phyloP scores from a whole-genome alignment of 148 eudicot genomes.

The Bassia scoparia region DNA sequence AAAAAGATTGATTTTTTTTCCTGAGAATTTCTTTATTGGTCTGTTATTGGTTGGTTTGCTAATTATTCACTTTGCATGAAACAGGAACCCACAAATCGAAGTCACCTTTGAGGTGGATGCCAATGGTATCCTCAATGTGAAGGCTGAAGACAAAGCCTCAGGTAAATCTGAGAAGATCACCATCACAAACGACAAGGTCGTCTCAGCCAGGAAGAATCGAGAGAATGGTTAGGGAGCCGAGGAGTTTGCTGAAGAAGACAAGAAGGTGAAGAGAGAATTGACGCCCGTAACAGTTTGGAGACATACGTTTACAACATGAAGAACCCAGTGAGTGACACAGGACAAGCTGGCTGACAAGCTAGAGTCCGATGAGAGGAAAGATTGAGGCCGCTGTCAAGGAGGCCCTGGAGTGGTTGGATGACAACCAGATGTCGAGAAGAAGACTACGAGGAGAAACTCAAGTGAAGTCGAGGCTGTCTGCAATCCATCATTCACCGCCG shows the following conservation, averaged over 20 bases:
- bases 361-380: slow-evolving; percentile 57
- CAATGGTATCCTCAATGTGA: slow-evolving; percentile 61
- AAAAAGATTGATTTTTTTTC: neutral
- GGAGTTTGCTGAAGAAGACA: slow-evolving; percentile 65
- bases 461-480: slow-evolving; percentile 78
- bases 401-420: slow-evolving; percentile 66
- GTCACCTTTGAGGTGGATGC: slow-evolving; percentile 80
- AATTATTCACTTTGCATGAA: neutral
- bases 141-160: slow-evolving; percentile 64
- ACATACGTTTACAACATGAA: slow-evolving; percentile 66
- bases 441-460: slow-evolving; percentile 60
- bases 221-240: slow-evolving; percentile 56
- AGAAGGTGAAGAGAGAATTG: slow-evolving; percentile 57
- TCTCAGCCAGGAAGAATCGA: slow-evolving; percentile 60
- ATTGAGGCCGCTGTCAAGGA: slow-evolving; percentile 59
- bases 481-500: slow-evolving; percentile 54
- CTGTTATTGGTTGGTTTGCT: neutral
- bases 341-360: slow-evolving; percentile 62
- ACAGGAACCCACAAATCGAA: slow-evolving; percentile 74
- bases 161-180: slow-evolving; percentile 59
- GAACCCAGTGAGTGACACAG: slow-evolving; percentile 48
- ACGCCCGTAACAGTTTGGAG: slow-evolving; percentile 57
- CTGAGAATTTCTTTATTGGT: neutral
- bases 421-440: slow-evolving; percentile 59
- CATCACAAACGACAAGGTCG: slow-evolving; percentile 61